Conservation (phyloP, 2,329 filamentous ascomycete species). For the Fusarium musae region DNA sequence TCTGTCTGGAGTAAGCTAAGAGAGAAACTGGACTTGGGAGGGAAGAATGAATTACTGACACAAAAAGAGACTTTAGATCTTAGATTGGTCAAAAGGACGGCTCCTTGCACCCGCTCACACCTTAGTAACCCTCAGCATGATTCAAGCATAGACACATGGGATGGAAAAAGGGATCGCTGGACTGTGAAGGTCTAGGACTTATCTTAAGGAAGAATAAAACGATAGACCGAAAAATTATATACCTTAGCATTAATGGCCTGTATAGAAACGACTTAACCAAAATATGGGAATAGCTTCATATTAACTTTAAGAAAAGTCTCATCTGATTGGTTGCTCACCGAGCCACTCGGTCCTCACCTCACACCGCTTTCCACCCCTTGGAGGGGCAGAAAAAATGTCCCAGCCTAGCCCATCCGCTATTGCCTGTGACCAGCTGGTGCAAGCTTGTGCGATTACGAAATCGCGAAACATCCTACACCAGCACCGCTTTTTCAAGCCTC, state of each 20-base stretch:
- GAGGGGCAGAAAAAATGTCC: slow-evolving; percentile 51
- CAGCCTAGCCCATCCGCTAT: slow-evolving; percentile 45
- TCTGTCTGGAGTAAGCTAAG: background rate
- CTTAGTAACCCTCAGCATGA: background rate
- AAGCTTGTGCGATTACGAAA: slow-evolving; percentile 49
- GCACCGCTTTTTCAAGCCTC: slow-evolving; percentile 28
- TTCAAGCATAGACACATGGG: background rate
- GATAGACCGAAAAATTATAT: background rate
- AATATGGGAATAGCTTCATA: background rate
- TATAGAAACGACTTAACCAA: background rate
- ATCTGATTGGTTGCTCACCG: slow-evolving; percentile 37
- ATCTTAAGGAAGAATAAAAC: background rate
- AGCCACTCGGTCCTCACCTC: slow-evolving; percentile 29
- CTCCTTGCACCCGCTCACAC: background rate
- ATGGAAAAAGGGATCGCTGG: background rate
- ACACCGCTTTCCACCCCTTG: slow-evolving; percentile 48
- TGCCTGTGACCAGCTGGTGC: slow-evolving; percentile 44
- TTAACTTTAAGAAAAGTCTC: no score
- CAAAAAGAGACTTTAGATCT: background rate
- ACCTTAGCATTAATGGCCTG: background rate
- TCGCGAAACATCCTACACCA: slow-evolving; percentile 40
- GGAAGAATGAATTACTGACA: background rate
- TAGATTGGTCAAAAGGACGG: background rate
- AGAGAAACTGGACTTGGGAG: background rate
- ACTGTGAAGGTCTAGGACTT: background rate